Percentiles rank a stretch among this genome's conserved stretches.
These are phyloP conservation scores for Chaetoscypha palmicola DNA, from an alignment of 2,329 filamentous ascomycete genomes.

Conservation along the genomic window DNA sequence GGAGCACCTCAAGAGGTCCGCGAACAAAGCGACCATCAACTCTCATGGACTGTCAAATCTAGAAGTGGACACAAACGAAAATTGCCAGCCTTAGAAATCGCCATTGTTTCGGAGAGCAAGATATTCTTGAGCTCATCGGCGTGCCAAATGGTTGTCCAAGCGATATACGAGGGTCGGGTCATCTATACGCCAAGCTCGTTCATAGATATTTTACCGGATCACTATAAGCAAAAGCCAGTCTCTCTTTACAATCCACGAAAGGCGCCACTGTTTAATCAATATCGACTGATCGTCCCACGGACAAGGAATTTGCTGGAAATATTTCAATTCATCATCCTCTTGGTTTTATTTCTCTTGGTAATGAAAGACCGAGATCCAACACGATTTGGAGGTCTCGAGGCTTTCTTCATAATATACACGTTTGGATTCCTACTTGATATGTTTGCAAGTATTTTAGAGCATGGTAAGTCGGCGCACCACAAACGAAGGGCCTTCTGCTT, in stretches of 20 bases:
- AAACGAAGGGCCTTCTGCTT: too few species aligned
- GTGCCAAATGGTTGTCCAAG: conserved; percentile 74
- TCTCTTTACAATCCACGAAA: conserved; percentile 71
- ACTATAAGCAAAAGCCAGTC: conserved; percentile 79
- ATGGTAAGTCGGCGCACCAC: too few species aligned
- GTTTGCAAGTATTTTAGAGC: conserved; percentile 20
- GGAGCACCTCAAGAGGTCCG: conserved; percentile 65
- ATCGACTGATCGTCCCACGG: conserved; percentile 73
- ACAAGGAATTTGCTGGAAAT: conserved; percentile 71
- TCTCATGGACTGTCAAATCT: conserved; percentile 36
- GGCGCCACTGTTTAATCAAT: conserved; percentile 74
- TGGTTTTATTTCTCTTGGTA: conserved; percentile 62
- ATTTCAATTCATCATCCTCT: conserved; percentile 62
- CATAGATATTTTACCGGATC: conserved; percentile 77
- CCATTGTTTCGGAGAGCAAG: conserved; percentile 77
- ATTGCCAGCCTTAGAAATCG: conserved; percentile 72
- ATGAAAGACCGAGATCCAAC: conserved; percentile 63
- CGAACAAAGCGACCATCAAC: conserved; percentile 41
- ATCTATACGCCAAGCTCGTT: conserved; percentile 78
- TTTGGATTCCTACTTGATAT: conserved; percentile 55
- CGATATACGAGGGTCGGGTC: conserved; percentile 73
- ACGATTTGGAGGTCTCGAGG: conserved; percentile 50
- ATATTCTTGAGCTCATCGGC: conserved; percentile 69
- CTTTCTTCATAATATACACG: conserved; percentile 64
- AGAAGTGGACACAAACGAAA: conserved; percentile 38